phyloP scores from a whole-genome alignment of 805 yeast species.

The Starmera caribaea region DNA sequence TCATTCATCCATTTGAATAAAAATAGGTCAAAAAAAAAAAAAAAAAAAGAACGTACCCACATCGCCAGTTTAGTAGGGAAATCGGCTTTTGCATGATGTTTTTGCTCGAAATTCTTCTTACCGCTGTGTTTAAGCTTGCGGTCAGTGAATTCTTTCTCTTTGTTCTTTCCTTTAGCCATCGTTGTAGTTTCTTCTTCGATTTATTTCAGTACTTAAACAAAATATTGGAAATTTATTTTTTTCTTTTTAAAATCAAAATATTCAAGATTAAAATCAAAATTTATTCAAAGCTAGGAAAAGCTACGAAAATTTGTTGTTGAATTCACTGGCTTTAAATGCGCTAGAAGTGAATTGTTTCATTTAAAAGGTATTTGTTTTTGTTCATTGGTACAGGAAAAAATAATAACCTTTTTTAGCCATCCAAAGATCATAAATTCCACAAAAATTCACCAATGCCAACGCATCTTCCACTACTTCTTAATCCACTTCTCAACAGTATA shows the following conservation, averaged over 20 bases:
- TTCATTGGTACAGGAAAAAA: too few relatives aligned
- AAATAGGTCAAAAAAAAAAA: neutral
- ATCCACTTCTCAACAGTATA: conserved; percentile 55
- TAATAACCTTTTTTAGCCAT: too few relatives aligned
- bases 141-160: conserved; percentile 31
- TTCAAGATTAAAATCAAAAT: too few relatives aligned
- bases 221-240: too few relatives aligned
- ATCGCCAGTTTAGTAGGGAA: conserved; percentile 86
- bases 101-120: conserved; percentile 32
- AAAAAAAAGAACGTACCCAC: conserved; percentile 44
- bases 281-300: too few relatives aligned
- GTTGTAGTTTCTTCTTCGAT: neutral
- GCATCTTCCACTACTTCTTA: conserved; percentile 44
- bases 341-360: too few relatives aligned
- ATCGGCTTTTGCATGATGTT: conserved; percentile 16
- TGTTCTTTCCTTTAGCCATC: conserved; percentile 36
- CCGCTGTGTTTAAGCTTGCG: conserved; percentile 42
- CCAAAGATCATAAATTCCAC: too few relatives aligned
- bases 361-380: too few relatives aligned
- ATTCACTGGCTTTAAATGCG: too few relatives aligned
- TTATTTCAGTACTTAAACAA: neutral
- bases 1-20: neutral
- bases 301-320: too few relatives aligned
- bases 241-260: too few relatives aligned
- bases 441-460: conserved; percentile 21